Evolutionary conservation across 805 yeast genomes (phyloP).

Genomic region (Ogataea neopini): DNA sequence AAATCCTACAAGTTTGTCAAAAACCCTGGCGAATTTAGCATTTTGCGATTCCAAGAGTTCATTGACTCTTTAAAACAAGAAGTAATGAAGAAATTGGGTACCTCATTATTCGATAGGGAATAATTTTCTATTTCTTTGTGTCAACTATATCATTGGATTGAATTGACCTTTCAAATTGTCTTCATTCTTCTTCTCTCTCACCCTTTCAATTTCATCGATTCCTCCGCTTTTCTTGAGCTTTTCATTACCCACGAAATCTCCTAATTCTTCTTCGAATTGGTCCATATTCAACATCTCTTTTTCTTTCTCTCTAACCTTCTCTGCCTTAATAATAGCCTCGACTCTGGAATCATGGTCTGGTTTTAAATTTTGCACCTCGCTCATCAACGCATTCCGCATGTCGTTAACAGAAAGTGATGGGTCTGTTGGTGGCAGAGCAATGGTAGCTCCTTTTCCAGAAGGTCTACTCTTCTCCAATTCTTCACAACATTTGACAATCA

Average conservation of each 20-base stretch:
- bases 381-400: constrained; percentile 73
- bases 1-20: constrained; percentile 20
- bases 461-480: constrained; percentile 69
- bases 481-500: constrained; percentile 78
- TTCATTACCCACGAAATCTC: constrained; percentile 76
- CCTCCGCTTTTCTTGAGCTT: constrained; percentile 86
- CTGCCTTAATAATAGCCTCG: constrained; percentile 89
- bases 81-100: not conserved
- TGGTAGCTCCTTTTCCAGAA: constrained; percentile 30
- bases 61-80: not conserved
- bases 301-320: constrained; percentile 73
- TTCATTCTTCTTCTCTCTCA: constrained; percentile 65
- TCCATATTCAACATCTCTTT: constrained; percentile 54
- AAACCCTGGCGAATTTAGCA: constrained; percentile 10
- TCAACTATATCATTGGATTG: not conserved
- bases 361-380: constrained; percentile 72
- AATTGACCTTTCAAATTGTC: constrained; percentile 62
- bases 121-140: too few species aligned
- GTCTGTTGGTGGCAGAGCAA: constrained; percentile 40
- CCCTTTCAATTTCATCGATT: constrained; percentile 77
- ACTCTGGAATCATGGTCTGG: constrained; percentile 86
- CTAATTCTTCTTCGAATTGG: constrained; percentile 83
- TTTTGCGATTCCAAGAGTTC: not conserved
- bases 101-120: not conserved
- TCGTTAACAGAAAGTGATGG: constrained; percentile 64